phyloP scores from a whole-genome alignment of 257 asterid genomes.

The Striga asiatica region DNA sequence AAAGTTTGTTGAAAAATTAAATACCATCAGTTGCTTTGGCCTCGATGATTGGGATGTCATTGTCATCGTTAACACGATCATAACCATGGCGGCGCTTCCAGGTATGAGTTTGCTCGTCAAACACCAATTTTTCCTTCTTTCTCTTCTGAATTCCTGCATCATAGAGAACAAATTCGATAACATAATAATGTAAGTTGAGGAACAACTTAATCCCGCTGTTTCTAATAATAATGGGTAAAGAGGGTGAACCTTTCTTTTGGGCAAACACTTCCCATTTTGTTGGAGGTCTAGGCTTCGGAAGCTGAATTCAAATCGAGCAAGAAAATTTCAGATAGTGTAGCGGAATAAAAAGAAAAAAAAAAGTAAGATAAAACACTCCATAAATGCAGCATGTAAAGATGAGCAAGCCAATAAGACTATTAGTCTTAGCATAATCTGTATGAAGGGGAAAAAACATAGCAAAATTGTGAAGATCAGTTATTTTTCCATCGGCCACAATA shows the following conservation, averaged over 20 bases:
- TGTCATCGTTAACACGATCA: slow-evolving; percentile 85
- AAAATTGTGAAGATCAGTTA: no score
- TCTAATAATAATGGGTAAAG: not conserved
- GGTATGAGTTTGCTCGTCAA: slow-evolving; percentile 63
- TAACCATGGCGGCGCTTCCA: slow-evolving; percentile 96
- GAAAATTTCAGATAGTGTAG: not conserved
- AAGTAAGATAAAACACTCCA: no score
- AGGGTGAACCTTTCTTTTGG: slow-evolving; percentile 81
- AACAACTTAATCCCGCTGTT: no score
- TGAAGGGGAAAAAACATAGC: no score
- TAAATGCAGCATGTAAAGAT: no score
- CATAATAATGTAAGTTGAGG: not conserved
- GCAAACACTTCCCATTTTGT: slow-evolving; percentile 92
- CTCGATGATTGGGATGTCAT: slow-evolving; percentile 78
- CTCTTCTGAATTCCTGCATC: slow-evolving; percentile 53
- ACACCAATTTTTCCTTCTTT: slow-evolving; percentile 68
- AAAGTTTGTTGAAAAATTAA: no score
- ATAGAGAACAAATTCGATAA: not conserved
- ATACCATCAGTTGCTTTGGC: slow-evolving; percentile 89
- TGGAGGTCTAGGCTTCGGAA: slow-evolving; percentile 89
- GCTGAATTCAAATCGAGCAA: slow-evolving; percentile 35
- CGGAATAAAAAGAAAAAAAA: not conserved
- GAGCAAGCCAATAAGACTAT: no score
- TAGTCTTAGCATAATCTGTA: no score
- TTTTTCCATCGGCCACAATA: no score